Evolutionary conservation across 75 land plant genomes (phyloP), one percentile per base, ranked within the genome.

Genomic region (Pseudotsuga menziesii): DNA sequence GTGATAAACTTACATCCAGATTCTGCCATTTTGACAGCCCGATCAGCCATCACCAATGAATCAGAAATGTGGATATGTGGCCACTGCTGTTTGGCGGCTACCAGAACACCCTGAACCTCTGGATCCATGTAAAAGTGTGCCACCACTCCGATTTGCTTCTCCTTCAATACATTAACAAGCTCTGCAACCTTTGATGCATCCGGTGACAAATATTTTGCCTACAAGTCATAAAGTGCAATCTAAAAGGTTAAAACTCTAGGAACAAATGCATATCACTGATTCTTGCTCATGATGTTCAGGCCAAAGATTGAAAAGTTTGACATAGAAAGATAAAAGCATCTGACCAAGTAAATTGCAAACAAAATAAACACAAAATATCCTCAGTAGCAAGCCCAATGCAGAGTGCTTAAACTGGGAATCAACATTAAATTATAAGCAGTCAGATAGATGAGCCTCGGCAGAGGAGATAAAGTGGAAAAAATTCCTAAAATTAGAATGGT

Each of bases 51-150:
- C 20, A 97, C 96, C 80, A 97, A 85, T 2, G 99, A 97, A 78
- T 97, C 99, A 69, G 99, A 97, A 63, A 97, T 97, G 67, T 91
- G 78, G 61, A 97, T 91, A 70, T 94, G 95, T 52, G 99, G 99
- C 99, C 99, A 97, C 17, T 78, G 63, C 76, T 91, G 89, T 81
- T 97, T 83, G 27, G 96, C 99, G 78, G 99, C 99, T 75, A 89
- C 97, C 60, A 97, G 82, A 48, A 97, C 88, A 27, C 99, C 99
- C 79, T 97, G 98, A 56, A 97, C 99, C 73, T 97, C 98, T 26
- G 98, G 99, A 75, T 97, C 99, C 99, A 97, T 97, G 85, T 97
- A 97, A 80, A 97, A 97, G 77, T 97, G 99, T 25, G 99, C 99
- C 61, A 91, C 99, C 58, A 97, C 84, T 25, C 99, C 99, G 73